These are phyloP conservation scores for Penicillium paneum DNA, from an alignment of 2,329 filamentous ascomycete genomes.

Conservation along the genomic window DNA sequence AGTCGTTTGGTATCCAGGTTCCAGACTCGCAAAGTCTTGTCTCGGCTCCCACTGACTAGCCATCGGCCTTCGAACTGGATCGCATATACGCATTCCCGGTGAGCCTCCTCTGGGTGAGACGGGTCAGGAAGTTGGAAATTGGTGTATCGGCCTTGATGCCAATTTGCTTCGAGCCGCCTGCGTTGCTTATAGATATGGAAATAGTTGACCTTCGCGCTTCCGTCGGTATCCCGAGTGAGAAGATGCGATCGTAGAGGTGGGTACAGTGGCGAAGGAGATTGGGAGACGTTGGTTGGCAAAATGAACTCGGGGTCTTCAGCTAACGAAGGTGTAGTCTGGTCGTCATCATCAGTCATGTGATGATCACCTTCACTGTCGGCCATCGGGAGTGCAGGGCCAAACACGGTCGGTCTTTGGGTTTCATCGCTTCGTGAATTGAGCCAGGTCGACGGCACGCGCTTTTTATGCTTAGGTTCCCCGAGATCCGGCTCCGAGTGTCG, in stretches of 20 bases:
- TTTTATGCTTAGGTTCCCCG: slow-evolving; percentile 53
- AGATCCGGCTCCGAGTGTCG: slow-evolving; percentile 48
- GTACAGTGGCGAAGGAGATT: slow-evolving; percentile 11
- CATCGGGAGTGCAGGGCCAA: slow-evolving; percentile 7
- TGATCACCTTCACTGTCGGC: slow-evolving; percentile 41
- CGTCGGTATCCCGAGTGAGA: slow-evolving; percentile 32
- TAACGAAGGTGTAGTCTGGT: slow-evolving; percentile 16
- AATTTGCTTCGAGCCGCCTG: slow-evolving; percentile 80
- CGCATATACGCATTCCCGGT: slow-evolving; percentile 90
- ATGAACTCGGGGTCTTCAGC: slow-evolving; percentile 14
- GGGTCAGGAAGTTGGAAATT: slow-evolving; percentile 93
- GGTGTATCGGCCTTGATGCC: slow-evolving; percentile 74
- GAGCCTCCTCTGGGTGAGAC: slow-evolving; percentile 72
- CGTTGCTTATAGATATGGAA: slow-evolving; percentile 89
- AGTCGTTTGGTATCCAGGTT: slow-evolving; percentile 77
- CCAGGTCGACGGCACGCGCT: slow-evolving; percentile 49
- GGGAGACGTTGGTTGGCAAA: slow-evolving; percentile 10
- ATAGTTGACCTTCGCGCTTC: slow-evolving; percentile 71
- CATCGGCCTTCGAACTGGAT: slow-evolving; percentile 83
- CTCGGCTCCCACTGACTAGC: slow-evolving; percentile 89
- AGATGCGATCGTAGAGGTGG: slow-evolving; percentile 33
- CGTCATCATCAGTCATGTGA: slow-evolving; percentile 43
- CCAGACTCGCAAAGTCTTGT: slow-evolving; percentile 86
- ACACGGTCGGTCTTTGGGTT: neutral
- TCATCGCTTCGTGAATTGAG: slow-evolving; percentile 37